Conservation (phyloP, 768 basidiomycete species). For the Termitomyces sp. region DNA sequence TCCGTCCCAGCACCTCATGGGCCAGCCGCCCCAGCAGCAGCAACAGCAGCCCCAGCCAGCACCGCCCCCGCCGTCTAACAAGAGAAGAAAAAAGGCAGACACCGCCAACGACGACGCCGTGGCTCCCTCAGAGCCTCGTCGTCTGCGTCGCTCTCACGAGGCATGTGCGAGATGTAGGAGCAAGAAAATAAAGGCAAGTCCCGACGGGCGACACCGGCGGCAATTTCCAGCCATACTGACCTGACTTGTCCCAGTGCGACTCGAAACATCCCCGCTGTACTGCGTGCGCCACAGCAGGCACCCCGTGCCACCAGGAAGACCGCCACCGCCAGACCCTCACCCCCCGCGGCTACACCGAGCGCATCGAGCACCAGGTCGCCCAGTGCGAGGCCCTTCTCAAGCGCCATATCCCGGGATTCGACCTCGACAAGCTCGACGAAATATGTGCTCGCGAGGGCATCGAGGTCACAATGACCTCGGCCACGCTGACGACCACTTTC, state of each 20-base stretch:
- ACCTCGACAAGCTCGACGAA: constrained; percentile 64
- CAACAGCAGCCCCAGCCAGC: constrained; percentile 23
- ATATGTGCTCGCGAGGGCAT: constrained; percentile 66
- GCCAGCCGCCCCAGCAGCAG: constrained; percentile 39
- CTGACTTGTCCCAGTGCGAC: constrained; percentile 64
- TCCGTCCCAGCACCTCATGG: constrained; percentile 50
- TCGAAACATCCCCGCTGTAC: constrained; percentile 87
- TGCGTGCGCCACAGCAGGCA: constrained; percentile 79
- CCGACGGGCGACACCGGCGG: constrained; percentile 75
- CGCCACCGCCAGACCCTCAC: constrained; percentile 85
- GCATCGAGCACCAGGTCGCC: constrained; percentile 74
- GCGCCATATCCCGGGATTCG: constrained; percentile 67
- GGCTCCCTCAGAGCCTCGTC: constrained; percentile 68
- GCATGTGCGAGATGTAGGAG: constrained; percentile 91
- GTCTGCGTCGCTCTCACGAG: constrained; percentile 86
- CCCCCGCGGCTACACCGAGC: constrained; percentile 80
- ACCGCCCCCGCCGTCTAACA: constrained; percentile 33
- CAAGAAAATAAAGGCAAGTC: constrained; percentile 93
- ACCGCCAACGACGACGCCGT: constrained; percentile 52
- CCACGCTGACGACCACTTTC: constrained; percentile 27
- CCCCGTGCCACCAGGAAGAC: constrained; percentile 84
- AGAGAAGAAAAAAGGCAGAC: constrained; percentile 60
- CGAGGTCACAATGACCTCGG: constrained; percentile 38
- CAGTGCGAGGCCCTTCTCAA: constrained; percentile 81
- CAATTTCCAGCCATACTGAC: constrained; percentile 63